Conservation (phyloP, 139 green algal genomes). For the Haematococcus sp. region DNA sequence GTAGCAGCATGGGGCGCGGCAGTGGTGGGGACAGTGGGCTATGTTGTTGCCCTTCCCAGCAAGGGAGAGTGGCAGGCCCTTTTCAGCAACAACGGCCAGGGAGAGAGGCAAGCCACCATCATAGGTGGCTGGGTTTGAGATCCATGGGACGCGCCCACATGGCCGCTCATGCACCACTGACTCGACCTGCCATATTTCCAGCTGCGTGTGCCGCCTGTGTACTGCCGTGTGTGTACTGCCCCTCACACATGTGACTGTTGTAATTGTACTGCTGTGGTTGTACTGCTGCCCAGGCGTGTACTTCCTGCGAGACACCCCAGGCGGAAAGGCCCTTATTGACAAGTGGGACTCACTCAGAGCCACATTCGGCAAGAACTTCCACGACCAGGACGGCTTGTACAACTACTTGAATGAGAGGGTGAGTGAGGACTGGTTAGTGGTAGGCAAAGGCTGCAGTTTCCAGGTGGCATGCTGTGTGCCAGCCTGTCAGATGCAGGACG, state of each 20-base stretch:
- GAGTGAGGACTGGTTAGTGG: neutral
- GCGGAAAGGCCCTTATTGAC: constrained; percentile 31
- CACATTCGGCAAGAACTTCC: constrained; percentile 11
- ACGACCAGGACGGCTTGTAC: constrained; percentile 41
- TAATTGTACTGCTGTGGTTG: neutral
- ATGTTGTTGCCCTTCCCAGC: neutral
- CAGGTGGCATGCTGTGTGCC: too few species aligned
- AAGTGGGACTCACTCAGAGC: constrained; percentile 25
- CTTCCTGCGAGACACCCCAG: constrained; percentile 28
- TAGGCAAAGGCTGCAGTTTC: too few species aligned
- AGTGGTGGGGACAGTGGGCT: neutral
- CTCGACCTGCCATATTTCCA: too few species aligned
- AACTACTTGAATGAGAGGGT: constrained; percentile 18
- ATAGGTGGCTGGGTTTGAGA: too few species aligned
- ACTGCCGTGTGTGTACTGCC: too few species aligned
- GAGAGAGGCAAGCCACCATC: too few species aligned
- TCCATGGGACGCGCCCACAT: too few species aligned
- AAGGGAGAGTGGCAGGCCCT: too few species aligned
- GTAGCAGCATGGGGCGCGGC: neutral
- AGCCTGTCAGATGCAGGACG: too few species aligned
- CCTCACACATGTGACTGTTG: neutral
- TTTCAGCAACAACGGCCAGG: too few species aligned
- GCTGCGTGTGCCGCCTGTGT: too few species aligned
- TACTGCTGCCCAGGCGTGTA: constrained; percentile 18
- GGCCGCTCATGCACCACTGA: too few species aligned